Conservation (phyloP, 2,329 filamentous ascomycete species). For the Diaporthe caulivora region DNA sequence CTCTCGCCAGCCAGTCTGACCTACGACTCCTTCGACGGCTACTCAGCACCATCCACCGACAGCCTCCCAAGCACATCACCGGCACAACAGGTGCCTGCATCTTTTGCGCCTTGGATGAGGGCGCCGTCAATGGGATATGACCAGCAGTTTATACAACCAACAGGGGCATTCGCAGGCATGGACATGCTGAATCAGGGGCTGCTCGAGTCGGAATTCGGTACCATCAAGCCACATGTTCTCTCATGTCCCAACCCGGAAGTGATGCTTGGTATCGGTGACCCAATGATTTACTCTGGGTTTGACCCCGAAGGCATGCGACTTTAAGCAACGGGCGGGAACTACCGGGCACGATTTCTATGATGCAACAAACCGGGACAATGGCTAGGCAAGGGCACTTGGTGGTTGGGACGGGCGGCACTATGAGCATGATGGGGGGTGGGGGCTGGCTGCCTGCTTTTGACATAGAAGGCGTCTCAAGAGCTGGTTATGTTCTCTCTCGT, state of each 20-base stretch:
- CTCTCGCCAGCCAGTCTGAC: conserved; percentile 67
- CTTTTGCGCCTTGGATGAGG: conserved; percentile 37
- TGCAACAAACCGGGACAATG: background rate
- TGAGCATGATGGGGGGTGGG: background rate
- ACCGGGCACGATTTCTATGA: background rate
- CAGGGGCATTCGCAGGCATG: conserved; percentile 56
- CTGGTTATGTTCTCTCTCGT: background rate
- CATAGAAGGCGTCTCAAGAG: conserved; percentile 31
- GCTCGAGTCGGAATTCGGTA: conserved; percentile 65
- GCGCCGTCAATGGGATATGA: conserved; percentile 49
- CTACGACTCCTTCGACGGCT: conserved; percentile 57
- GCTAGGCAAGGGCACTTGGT: background rate
- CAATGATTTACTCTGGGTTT: conserved; percentile 69
- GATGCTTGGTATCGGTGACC: conserved; percentile 69
- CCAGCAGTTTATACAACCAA: conserved; percentile 57
- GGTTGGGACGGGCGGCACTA: background rate
- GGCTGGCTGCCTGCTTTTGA: background rate
- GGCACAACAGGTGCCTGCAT: conserved; percentile 41
- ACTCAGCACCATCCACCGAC: conserved; percentile 44
- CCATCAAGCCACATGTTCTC: conserved; percentile 68
- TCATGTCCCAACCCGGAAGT: conserved; percentile 65
- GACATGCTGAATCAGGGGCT: conserved; percentile 63
- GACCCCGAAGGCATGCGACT: conserved; percentile 59
- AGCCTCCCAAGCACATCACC: conserved; percentile 50
- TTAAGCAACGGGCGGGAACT: conserved; percentile 42